phyloP scores from a whole-genome alignment of 2,329 filamentous ascomycete species.

The Cryphonectria carpinicola region DNA sequence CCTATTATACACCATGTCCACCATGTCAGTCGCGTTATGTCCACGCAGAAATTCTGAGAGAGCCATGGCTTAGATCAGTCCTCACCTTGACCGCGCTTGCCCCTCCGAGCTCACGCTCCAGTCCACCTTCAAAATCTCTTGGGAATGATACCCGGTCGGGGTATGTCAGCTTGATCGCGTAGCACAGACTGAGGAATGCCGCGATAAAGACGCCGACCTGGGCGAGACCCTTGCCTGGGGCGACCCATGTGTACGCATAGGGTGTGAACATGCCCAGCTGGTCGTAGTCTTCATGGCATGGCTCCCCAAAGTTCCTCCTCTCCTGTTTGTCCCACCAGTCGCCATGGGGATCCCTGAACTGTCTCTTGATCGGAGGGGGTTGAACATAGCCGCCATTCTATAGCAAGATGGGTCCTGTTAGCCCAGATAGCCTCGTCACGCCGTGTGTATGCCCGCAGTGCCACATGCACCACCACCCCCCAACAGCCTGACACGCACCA shows the following conservation, averaged over 20 bases:
- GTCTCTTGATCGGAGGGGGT: slow-evolving; percentile 79
- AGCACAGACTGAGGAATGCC: slow-evolving; percentile 66
- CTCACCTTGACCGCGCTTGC: slow-evolving; percentile 68
- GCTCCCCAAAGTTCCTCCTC: slow-evolving; percentile 94
- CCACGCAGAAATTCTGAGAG: not conserved
- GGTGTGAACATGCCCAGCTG: slow-evolving; percentile 86
- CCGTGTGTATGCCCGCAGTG: not conserved
- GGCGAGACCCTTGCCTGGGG: slow-evolving; percentile 68
- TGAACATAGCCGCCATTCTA: slow-evolving; percentile 87
- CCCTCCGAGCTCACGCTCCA: slow-evolving; percentile 77
- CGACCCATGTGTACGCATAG: slow-evolving; percentile 84
- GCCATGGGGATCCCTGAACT: slow-evolving; percentile 88
- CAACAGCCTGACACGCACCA: slow-evolving; percentile 18
- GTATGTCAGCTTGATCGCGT: slow-evolving; percentile 69
- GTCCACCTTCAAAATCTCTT: slow-evolving; percentile 71
- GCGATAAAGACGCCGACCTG: slow-evolving; percentile 71
- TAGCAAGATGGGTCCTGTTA: slow-evolving; percentile 26
- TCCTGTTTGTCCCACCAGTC: slow-evolving; percentile 99
- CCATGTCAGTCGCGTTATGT: slow-evolving; percentile 19
- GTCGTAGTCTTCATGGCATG: slow-evolving; percentile 96
- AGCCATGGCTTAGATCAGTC: slow-evolving; percentile 30
- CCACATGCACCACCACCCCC: not conserved
- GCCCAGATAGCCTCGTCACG: not conserved
- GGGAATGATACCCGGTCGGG: slow-evolving; percentile 73
- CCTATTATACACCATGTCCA: slow-evolving; percentile 40